These are phyloP conservation scores for Globisporangium okanoganense DNA, from an alignment of 352 stramenopile species.

Conservation along the genomic window DNA sequence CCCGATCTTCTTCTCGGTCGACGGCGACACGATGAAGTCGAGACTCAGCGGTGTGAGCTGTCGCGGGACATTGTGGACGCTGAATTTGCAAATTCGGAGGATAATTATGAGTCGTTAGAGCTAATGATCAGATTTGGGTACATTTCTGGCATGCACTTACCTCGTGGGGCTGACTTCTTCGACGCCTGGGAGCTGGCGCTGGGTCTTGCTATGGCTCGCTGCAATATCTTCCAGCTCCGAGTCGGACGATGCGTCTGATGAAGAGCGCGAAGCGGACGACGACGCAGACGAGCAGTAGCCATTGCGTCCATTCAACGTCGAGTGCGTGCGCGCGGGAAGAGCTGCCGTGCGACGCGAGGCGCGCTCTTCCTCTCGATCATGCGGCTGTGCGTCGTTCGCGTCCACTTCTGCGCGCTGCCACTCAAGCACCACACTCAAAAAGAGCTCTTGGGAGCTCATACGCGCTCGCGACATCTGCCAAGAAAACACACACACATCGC, in stretches of 20 bases:
- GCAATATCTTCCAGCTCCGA: constrained; percentile 22
- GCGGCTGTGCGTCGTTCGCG: constrained; percentile 10
- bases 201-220: constrained; percentile 11
- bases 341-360: background rate
- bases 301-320: constrained; percentile 12
- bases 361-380: background rate
- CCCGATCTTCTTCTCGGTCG: constrained; percentile 56
- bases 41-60: constrained; percentile 43
- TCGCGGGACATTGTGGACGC: constrained; percentile 42
- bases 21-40: constrained; percentile 21
- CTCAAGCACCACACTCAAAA: constrained; percentile 77
- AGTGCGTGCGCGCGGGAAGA: background rate
- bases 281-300: background rate
- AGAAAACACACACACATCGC: background rate
- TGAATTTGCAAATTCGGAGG: too few species aligned
- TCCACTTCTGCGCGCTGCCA: constrained; percentile 44
- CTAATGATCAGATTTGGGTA: constrained; percentile 1
- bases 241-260: constrained; percentile 29
- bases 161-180: constrained; percentile 63
- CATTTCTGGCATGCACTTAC: constrained; percentile 12
- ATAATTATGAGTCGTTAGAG: background rate
- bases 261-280: constrained; percentile 9
- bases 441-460: constrained; percentile 73
- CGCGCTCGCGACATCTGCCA: constrained; percentile 33
- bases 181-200: constrained; percentile 7